phyloP scores from a whole-genome alignment of 2,329 filamentous ascomycete genomes.

The Exophiala aquamarina region DNA sequence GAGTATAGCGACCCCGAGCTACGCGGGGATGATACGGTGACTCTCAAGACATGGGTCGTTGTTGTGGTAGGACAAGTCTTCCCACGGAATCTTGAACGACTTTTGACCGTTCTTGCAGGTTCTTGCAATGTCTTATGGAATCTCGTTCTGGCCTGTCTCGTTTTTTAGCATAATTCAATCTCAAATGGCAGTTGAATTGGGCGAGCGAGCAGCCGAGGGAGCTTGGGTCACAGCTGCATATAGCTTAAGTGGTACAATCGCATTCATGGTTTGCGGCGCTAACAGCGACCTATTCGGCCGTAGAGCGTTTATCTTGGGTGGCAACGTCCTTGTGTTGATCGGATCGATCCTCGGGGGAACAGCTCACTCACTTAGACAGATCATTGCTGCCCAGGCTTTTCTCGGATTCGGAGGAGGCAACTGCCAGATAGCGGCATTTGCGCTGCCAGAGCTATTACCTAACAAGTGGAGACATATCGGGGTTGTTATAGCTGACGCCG shows the following conservation, averaged over 20 bases:
- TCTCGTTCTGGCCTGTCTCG: slow-evolving; percentile 11
- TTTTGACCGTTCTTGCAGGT: slow-evolving; percentile 2
- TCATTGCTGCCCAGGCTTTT: slow-evolving; percentile 6
- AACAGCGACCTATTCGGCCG: slow-evolving; percentile 51
- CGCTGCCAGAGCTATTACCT: slow-evolving; percentile 38
- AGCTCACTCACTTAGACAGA: not conserved
- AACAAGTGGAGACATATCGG: slow-evolving; percentile 51
- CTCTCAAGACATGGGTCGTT: slow-evolving; percentile 6
- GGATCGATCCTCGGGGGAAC: slow-evolving; percentile 5
- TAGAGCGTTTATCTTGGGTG: slow-evolving; percentile 46
- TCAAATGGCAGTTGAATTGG: slow-evolving; percentile 5
- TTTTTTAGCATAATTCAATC: slow-evolving; percentile 3
- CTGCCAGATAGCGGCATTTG: slow-evolving; percentile 47
- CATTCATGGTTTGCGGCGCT: slow-evolving; percentile 14
- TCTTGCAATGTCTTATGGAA: slow-evolving; percentile 7
- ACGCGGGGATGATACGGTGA: too few relatives aligned
- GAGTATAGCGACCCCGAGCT: too few relatives aligned
- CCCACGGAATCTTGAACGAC: not conserved
- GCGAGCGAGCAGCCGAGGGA: slow-evolving; percentile 1
- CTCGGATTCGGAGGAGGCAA: slow-evolving; percentile 5
- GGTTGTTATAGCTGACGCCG: slow-evolving; percentile 44
- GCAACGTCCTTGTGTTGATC: slow-evolving; percentile 42
- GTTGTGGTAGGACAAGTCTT: slow-evolving; percentile 1
- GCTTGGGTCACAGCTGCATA: slow-evolving; percentile 5
- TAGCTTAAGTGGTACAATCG: not conserved